Base-by-base conservation (phyloP, 352 stramenopile genomes). In the Phytophthora ramorum region DNA sequence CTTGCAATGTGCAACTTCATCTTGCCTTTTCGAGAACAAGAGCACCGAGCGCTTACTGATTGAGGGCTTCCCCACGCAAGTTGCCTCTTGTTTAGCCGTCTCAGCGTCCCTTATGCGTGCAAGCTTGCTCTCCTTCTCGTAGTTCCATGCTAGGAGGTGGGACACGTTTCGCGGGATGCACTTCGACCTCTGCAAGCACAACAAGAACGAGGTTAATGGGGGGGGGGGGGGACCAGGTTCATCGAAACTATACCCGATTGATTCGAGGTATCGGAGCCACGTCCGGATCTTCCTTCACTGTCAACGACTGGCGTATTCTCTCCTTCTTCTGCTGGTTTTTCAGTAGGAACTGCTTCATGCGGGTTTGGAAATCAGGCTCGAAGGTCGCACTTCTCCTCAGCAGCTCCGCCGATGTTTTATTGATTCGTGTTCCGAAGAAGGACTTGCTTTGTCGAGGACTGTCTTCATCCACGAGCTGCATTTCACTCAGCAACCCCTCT, bases 131-230 rank as follows among this genome's bases (percentile, higher is more conserved):
- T 87, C 60, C 47, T 89, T 89, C 40, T 88, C 75, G 12, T 76
- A 46, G 7, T 90, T 78, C 82, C 84, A 93, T 28, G 73, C 75
- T 46, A 90, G 64, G 14, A 93, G 63, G 50, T 93, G 84, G 5
- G 83, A 81, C 16, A 93, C 67, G 45, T 70, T 81, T 49, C 84
- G 69, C 34, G 76, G 49, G 16, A 93, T 83, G 8, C 64, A 63
- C 49, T 88, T 90, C 22, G 84, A 93, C 26, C 79, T 71, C 84
- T 93, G 37, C 13, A 41, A 35, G 16, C 34, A 57, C 24, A 28
- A 28, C n/a, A n/a, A n/a, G n/a, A n/a, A n/a, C n/a, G n/a, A 28
- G 24, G 24, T 28, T 28, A 28, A 28, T 6, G 24, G 24, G 24
- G 5, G 24, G 3, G 5, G 24, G 5, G 2, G 5, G 2, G 24